Conservation (phyloP, 495 filamentous ascomycete genomes). For the Monascus purpureus region DNA sequence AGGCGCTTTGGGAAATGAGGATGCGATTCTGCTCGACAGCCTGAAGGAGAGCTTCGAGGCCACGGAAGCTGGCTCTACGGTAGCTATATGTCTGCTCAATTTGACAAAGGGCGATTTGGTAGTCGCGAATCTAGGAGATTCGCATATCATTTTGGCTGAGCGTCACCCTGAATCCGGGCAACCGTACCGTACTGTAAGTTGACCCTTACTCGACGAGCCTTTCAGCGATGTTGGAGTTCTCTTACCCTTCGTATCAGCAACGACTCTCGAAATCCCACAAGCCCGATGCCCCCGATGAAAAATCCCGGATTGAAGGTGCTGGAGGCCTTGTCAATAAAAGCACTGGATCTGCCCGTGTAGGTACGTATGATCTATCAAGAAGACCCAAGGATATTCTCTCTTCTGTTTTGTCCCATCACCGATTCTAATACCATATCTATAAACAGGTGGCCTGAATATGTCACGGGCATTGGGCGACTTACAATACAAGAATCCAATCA, state of each 20-base stretch:
- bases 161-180: slow-evolving; percentile 15
- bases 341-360: slow-evolving; percentile 17
- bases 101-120: slow-evolving; percentile 21
- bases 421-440: neutral
- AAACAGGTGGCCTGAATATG: slow-evolving; percentile 24
- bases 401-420: too few species aligned
- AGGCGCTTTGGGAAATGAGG: slow-evolving; percentile 23
- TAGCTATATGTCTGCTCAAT: slow-evolving; percentile 22
- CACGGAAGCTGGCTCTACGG: slow-evolving; percentile 23
- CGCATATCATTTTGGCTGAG: slow-evolving; percentile 24
- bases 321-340: slow-evolving; percentile 17
- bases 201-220: too few species aligned
- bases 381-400: too few species aligned
- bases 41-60: slow-evolving; percentile 14
- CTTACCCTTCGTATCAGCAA: too few species aligned
- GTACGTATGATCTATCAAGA: slow-evolving; percentile 8
- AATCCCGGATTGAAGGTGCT: slow-evolving; percentile 20
- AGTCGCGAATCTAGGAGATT: slow-evolving; percentile 28
- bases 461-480: slow-evolving; percentile 31
- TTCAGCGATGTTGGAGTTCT: too few species aligned
- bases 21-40: slow-evolving; percentile 14
- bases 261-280: slow-evolving; percentile 25
- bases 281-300: slow-evolving; percentile 19
- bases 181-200: slow-evolving; percentile 16
- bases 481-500: slow-evolving; percentile 29